These are phyloP conservation scores for Plasmodium chabaudi DNA, from an alignment of 169 alveolate genomes.

Conservation along the genomic window DNA sequence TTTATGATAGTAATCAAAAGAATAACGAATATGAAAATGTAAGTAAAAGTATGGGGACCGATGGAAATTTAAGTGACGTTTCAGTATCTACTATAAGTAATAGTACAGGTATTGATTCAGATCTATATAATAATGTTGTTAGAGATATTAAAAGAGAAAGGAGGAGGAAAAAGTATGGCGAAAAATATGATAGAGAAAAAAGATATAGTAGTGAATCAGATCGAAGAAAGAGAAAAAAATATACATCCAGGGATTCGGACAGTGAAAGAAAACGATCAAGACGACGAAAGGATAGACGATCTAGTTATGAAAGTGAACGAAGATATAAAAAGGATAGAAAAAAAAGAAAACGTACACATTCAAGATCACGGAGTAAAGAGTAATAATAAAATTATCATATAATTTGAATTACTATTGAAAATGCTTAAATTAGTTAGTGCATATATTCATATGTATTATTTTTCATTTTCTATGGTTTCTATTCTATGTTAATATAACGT, in stretches of 20 bases:
- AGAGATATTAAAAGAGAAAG: conserved; percentile 58
- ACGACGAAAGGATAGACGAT: background rate
- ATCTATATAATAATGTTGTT: conserved; percentile 59
- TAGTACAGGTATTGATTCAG: conserved; percentile 74
- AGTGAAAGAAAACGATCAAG: conserved; percentile 1
- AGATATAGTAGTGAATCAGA: background rate
- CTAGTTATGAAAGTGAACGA: conserved; percentile 36
- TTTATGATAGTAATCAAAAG: background rate
- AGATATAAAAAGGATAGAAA: conserved; percentile 33
- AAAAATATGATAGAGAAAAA: conserved; percentile 21
- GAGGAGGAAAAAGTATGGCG: conserved; percentile 19
- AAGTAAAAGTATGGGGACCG: background rate
- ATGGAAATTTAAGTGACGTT: conserved; percentile 43
- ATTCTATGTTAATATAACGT: no score
- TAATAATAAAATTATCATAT: background rate
- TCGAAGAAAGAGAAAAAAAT: conserved; percentile 1
- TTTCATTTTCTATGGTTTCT: no score
- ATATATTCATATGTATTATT: no score
- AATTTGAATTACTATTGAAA: no score
- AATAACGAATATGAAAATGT: background rate
- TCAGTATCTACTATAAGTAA: conserved; percentile 68
- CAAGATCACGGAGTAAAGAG: conserved; percentile 38
- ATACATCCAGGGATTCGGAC: background rate
- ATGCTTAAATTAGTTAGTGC: no score
- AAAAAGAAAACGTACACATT: background rate